Evolutionary conservation across 2,329 filamentous ascomycete species (phyloP).

Genomic region (Hymenotorrendiella dingleyae): DNA sequence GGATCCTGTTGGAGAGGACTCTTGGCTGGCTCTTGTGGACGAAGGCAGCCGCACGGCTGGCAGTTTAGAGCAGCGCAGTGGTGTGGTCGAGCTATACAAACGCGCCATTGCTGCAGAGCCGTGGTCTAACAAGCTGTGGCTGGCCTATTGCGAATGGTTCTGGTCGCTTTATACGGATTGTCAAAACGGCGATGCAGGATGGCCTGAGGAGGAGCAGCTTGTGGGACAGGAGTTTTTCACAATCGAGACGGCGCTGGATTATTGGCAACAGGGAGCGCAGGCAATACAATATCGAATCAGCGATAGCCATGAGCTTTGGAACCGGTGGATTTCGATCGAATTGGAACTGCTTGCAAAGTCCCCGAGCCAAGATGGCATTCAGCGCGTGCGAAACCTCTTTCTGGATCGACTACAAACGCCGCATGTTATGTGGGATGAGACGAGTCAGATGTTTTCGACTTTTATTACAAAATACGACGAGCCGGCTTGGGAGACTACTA

Average conservation of each 20-base stretch:
- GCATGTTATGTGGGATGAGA: conserved; percentile 69
- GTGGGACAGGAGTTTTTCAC: conserved; percentile 68
- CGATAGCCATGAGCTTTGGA: conserved; percentile 75
- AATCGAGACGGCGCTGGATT: conserved; percentile 57
- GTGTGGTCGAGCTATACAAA: conserved; percentile 66
- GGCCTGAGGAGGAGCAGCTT: conserved; percentile 62
- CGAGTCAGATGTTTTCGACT: conserved; percentile 66
- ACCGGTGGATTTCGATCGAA: conserved; percentile 69
- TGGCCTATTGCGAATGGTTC: conserved; percentile 72
- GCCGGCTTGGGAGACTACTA: conserved; percentile 65
- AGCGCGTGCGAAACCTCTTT: conserved; percentile 63
- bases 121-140: conserved; percentile 68
- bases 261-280: conserved; percentile 67
- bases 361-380: conserved; percentile 49
- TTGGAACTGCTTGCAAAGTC: conserved; percentile 58
- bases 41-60: conserved; percentile 58
- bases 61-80: conserved; percentile 61
- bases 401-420: conserved; percentile 65
- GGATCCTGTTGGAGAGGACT: conserved; percentile 66
- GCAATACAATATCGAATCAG: conserved; percentile 67
- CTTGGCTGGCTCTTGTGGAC: conserved; percentile 71
- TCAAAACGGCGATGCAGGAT: conserved; percentile 48
- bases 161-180: conserved; percentile 63
- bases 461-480: conserved; percentile 69
- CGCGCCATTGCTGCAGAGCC: conserved; percentile 66